phyloP scores from a whole-genome alignment of 2,329 filamentous ascomycete genomes.

The Aulographum hederae region DNA sequence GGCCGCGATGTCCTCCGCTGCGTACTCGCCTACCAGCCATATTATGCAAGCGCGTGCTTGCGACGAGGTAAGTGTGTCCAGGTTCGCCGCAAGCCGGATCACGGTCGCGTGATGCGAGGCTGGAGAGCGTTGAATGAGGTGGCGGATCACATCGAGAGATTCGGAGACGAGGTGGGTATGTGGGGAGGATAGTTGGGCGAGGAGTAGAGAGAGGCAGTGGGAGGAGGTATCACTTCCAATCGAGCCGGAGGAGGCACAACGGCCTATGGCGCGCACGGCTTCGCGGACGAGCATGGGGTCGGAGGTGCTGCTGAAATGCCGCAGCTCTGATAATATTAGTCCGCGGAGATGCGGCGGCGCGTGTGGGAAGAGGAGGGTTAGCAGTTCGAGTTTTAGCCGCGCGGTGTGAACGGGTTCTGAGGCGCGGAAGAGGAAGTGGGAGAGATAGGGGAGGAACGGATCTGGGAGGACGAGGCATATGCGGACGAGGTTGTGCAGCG shows the following conservation, averaged over 20 bases:
- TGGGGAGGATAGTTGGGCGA: constrained; percentile 73
- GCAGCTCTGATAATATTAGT: constrained; percentile 77
- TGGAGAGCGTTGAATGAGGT: constrained; percentile 85
- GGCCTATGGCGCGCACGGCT: constrained; percentile 78
- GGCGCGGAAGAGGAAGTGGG: constrained; percentile 73
- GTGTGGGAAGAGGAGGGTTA: constrained; percentile 82
- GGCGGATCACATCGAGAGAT: constrained; percentile 82
- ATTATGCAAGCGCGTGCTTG: constrained; percentile 87
- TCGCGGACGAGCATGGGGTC: constrained; percentile 70
- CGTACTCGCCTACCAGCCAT: constrained; percentile 92
- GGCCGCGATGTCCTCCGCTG: constrained; percentile 68
- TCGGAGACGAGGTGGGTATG: constrained; percentile 83
- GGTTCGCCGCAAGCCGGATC: constrained; percentile 61
- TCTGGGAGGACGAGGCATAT: constrained; percentile 60
- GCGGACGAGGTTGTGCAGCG: constrained; percentile 88
- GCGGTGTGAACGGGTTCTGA: constrained; percentile 68
- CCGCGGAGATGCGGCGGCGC: constrained; percentile 54
- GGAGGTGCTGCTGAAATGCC: constrained; percentile 68
- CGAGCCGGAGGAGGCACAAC: constrained; percentile 49
- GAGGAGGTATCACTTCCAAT: constrained; percentile 25
- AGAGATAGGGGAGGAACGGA: constrained; percentile 73
- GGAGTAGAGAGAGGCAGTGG: constrained; percentile 63
- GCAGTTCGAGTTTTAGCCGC: constrained; percentile 78
- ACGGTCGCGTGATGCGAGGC: constrained; percentile 68
- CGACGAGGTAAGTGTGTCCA: constrained; percentile 74